A percentile compares a stretch with the other conserved stretches of the same genome.
These are phyloP conservation scores for Chamaenerion angustifolium DNA, from an alignment of 345 rosid species.

Conservation along the genomic window DNA sequence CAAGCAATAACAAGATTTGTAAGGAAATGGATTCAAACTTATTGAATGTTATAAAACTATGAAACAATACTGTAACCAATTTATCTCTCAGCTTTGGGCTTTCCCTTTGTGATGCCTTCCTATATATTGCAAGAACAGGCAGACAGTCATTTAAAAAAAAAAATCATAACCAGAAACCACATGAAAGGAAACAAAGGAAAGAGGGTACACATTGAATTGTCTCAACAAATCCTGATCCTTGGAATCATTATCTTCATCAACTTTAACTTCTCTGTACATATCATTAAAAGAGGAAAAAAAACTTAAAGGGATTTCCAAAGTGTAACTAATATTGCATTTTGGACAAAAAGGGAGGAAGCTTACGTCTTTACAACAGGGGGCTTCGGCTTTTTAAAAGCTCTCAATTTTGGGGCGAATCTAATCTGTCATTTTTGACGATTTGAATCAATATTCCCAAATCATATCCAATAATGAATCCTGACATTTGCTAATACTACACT, in stretches of 20 bases:
- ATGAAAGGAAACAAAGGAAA: neutral
- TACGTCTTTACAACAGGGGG: constrained; percentile 56
- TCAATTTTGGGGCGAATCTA: constrained; percentile 68
- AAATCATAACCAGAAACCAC: constrained; percentile 3
- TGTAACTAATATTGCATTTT: neutral
- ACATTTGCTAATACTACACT: too few species aligned
- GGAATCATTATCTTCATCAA: constrained; percentile 21
- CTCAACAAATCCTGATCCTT: constrained; percentile 63
- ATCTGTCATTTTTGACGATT: constrained; percentile 19
- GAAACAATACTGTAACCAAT: constrained; percentile 8
- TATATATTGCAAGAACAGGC: constrained; percentile 6
- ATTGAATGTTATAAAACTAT: neutral
- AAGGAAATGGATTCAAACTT: neutral
- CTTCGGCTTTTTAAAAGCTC: constrained; percentile 34
- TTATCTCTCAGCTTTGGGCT: constrained; percentile 36
- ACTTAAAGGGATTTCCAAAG: neutral
- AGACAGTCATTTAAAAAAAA: constrained; percentile 1
- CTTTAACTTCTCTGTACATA: constrained; percentile 45
- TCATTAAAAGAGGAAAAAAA: neutral
- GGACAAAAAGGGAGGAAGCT: neutral
- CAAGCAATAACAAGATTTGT: constrained; percentile 3
- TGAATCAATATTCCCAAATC: too few species aligned
- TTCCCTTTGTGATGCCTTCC: constrained; percentile 30
- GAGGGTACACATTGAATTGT: constrained; percentile 23
- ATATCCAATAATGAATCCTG: too few species aligned